phyloP scores from a whole-genome alignment of 805 yeast species.

The Wickerhamomyces pijperi region DNA sequence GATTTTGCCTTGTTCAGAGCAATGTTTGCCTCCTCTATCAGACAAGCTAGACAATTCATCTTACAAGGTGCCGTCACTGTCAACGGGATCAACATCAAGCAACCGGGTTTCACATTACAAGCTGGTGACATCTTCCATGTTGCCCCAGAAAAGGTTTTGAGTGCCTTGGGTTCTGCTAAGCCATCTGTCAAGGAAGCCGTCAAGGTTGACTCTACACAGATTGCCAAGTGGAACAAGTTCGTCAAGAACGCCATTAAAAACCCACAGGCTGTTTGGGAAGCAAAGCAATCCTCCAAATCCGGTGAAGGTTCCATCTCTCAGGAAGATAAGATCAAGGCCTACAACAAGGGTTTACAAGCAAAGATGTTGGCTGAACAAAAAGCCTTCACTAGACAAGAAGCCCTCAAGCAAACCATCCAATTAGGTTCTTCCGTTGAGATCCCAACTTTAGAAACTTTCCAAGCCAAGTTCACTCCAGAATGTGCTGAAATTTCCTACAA shows the following conservation, averaged over 20 bases:
- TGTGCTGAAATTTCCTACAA: constrained; percentile 15
- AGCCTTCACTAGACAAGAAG: constrained; percentile 12
- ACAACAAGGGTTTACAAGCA: constrained; percentile 10
- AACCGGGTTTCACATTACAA: constrained; percentile 66
- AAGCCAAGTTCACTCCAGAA: constrained; percentile 6
- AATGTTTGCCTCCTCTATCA: constrained; percentile 83
- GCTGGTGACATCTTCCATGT: constrained; percentile 86
- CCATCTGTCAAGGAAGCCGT: constrained; percentile 64
- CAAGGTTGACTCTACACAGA: constrained; percentile 60
- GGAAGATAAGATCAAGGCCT: constrained; percentile 7
- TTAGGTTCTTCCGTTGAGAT: constrained; percentile 9
- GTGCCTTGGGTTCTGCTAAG: constrained; percentile 76
- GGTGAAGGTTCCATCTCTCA: constrained; percentile 14
- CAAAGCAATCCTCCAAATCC: constrained; percentile 24
- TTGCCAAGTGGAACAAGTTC: constrained; percentile 64
- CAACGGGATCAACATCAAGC: constrained; percentile 68
- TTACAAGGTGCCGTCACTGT: constrained; percentile 74
- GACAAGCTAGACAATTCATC: constrained; percentile 89
- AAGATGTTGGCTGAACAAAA: constrained; percentile 15
- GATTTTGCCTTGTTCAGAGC: constrained; percentile 88
- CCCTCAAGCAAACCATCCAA: constrained; percentile 7
- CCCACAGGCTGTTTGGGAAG: constrained; percentile 29
- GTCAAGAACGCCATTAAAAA: constrained; percentile 42
- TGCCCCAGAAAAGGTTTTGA: constrained; percentile 73
- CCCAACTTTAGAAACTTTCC: constrained; percentile 8